Conservation (phyloP, 2,329 filamentous ascomycete genomes). For the Monosporascus sp. region DNA sequence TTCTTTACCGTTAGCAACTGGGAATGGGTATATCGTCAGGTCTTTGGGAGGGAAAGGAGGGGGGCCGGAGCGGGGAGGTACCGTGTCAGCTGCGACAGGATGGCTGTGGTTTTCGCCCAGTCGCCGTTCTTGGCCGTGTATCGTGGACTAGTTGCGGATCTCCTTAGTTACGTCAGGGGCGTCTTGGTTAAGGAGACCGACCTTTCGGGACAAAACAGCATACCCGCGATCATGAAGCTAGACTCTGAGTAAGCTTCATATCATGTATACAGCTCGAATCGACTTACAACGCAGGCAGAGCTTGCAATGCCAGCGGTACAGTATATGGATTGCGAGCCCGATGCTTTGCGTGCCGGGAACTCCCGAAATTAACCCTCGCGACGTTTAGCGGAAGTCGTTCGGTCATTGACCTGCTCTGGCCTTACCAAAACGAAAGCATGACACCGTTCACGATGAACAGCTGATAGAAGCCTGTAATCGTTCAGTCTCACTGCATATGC, state of each 20-base stretch:
- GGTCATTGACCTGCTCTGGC: not conserved
- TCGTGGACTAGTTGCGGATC: conserved; percentile 43
- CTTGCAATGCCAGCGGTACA: conserved; percentile 60
- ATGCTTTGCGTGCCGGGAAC: conserved; percentile 16
- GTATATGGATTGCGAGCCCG: conserved; percentile 47
- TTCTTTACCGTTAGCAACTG: conserved; percentile 36
- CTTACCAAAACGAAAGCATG: conserved; percentile 37
- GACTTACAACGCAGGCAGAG: conserved; percentile 51
- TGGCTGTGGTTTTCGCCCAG: conserved; percentile 56
- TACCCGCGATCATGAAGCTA: conserved; percentile 49
- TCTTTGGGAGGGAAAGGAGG: not conserved
- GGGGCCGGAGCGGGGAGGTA: conserved; percentile 6
- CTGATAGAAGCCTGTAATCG: conserved; percentile 37
- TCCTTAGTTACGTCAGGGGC: no score
- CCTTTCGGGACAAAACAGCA: conserved; percentile 53
- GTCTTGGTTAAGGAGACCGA: conserved; percentile 20
- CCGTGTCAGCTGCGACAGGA: conserved; percentile 47
- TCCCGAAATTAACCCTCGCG: conserved; percentile 51
- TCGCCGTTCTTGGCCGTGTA: conserved; percentile 63
- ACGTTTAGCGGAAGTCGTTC: conserved; percentile 28
- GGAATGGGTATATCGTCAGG: not conserved
- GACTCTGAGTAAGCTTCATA: not conserved
- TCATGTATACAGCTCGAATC: not conserved
- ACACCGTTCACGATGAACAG: conserved; percentile 41
- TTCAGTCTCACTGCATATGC: not conserved